phyloP scores from a whole-genome alignment of 306 rosid species.

The Calophaca sinica region DNA sequence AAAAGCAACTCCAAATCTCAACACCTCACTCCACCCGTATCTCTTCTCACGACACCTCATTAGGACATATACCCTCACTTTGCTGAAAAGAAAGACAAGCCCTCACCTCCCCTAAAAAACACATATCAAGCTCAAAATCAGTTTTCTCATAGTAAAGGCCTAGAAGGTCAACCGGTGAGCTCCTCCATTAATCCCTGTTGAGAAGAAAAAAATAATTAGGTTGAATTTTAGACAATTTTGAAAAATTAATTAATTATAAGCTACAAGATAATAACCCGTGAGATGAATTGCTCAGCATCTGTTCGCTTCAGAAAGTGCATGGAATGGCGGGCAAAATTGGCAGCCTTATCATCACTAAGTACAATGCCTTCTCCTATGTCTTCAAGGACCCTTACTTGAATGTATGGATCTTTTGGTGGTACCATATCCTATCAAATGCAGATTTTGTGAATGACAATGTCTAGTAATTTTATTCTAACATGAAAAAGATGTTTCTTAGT shows the following conservation, averaged over 20 bases:
- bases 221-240: too few species aligned
- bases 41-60: too few species aligned
- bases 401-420: conserved; percentile 95
- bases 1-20: too few species aligned
- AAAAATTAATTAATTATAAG: too few species aligned
- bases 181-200: too few species aligned
- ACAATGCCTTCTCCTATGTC: conserved; percentile 83
- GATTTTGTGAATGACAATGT: conserved; percentile 20
- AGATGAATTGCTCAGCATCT: conserved; percentile 83
- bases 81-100: too few species aligned
- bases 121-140: too few species aligned
- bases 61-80: too few species aligned
- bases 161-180: conserved; percentile 17
- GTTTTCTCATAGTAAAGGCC: too few species aligned
- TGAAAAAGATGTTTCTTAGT: not conserved
- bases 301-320: conserved; percentile 96
- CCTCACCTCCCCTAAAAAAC: too few species aligned
- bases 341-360: conserved; percentile 78
- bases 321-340: conserved; percentile 81
- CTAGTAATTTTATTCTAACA: not conserved
- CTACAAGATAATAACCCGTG: conserved; percentile 60
- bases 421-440: conserved; percentile 84
- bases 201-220: too few species aligned
- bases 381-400: conserved; percentile 88
- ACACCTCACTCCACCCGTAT: too few species aligned